Base-by-base conservation (phyloP, 495 filamentous ascomycete genomes). In the Xylaria cubensis region DNA sequence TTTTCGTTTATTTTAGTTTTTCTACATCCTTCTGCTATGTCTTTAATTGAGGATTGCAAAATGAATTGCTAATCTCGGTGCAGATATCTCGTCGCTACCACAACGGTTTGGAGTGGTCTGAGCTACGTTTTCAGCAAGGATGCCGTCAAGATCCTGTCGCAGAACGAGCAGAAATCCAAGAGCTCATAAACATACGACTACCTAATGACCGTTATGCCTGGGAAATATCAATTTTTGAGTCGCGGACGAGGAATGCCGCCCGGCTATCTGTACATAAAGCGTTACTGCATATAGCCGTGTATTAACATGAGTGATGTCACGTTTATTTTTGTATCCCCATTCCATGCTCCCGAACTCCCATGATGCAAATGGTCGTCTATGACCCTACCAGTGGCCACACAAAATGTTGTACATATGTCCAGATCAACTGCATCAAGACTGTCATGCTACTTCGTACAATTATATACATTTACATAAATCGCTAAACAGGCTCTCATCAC, bases 71-170 rank as follows among this genome's bases (percentile, higher is more conserved):
- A 6, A 36, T 46, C 19, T 55, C 51, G 24, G 44, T 67, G 21
- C 50, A 91, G 90, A 71, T 92, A 93, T 74, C 82, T 94, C 46
- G 93, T 97, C 8, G 93, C 92, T 0, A 86, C 87, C 0, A 97
- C 93, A 13, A 97, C 93, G 1, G 78, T 95, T 17, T 94, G 93
- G 93, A 95, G 92, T 41, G 93, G 93, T 21, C 84, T 93, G 4
- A 93, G 92, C 78, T 97, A 97, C 76, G 82, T 95, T 42, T 94
- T 91, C 77, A 91, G 90, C 69, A 94, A 92, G 75, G 89, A 94
- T 75, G 93, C 92, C 0, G 92, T 95, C 55, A 94, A 90, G 78
- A 95, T 95, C 59, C 77, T 97, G 13, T 89, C 86, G 13, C 86
- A 78, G 50, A 76, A 74, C 44, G 64, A 75, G 61, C 51, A 76